Evolutionary conservation across 2,329 filamentous ascomycete species (phyloP), one percentile per base, ranked within the genome.

Genomic region (Colletotrichum horii): DNA sequence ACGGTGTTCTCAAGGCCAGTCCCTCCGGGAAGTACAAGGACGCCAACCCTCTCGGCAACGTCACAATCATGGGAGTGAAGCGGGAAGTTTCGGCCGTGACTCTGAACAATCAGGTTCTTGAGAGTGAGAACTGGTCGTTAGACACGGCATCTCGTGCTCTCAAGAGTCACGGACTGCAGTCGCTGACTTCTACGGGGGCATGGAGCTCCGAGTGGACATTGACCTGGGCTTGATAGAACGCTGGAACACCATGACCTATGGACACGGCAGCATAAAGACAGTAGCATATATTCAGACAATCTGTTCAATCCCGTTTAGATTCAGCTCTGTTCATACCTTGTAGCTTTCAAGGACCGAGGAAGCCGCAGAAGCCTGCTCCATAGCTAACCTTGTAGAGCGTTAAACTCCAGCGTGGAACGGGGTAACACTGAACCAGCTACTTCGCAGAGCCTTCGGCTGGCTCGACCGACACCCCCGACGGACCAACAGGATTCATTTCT

Each of bases 61-160:
- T 94, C 48, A 94, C 91, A 0, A 82, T 95, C 60, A 77, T 94
- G 76, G 93, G 93, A 26, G 85, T 93, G 1, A 75, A 82, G 5
- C 71, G 76, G 8, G 78, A 82, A 78, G 79, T 87, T 38, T 81
- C 78, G 1, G 83, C 79, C n/a, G 89, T 94, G 3, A 84, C 82
- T 26, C 82, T 94, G 9, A 91, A 93, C 79, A 89, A 88, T 0
- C 77, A 82, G 36, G 72, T 77, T 2, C 78, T 94, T 12, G 82
- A 82, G 0, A 78, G 78, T 14, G 80, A 78, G 16, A 28, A 43
- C 4, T 76, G 74, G 74, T 61, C 66, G 9, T 62, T 74, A 4
- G 36, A 75, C 26, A 65, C 65, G 8, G 12, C 24, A 7, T 34
- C 66, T 28, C 74, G 60, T 16, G 71, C 52, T 26, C 56, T 76